A percentile compares a stretch with the other conserved stretches of the same genome.
Conservation (phyloP, 2,329 filamentous ascomycete genomes). For the Aspergillus sp. region DNA sequence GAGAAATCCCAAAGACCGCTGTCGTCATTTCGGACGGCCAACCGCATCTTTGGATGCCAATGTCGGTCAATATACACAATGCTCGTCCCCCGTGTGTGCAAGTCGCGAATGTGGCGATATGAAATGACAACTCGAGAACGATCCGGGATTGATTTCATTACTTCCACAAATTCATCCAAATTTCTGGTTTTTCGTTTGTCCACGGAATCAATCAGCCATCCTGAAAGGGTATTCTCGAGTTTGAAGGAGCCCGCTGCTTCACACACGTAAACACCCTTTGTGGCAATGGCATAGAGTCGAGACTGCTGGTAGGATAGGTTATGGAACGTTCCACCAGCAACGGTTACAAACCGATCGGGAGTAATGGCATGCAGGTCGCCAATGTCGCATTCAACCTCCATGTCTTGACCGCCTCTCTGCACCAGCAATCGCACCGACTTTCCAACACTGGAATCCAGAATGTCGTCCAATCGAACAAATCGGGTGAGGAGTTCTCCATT, state of each 20-base stretch:
- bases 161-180: slow-evolving; percentile 83
- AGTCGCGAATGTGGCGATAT: slow-evolving; percentile 91
- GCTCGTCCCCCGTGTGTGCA: slow-evolving; percentile 90
- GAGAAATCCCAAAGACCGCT: slow-evolving; percentile 94
- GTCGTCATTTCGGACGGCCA: slow-evolving; percentile 85
- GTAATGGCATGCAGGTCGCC: slow-evolving; percentile 93
- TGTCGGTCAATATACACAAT: slow-evolving; percentile 93
- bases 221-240: slow-evolving; percentile 84
- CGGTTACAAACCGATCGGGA: slow-evolving; percentile 90
- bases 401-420: slow-evolving; percentile 82
- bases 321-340: slow-evolving; percentile 93
- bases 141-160: slow-evolving; percentile 83
- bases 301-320: slow-evolving; percentile 96
- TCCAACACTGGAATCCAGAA: slow-evolving; percentile 84
- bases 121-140: slow-evolving; percentile 84
- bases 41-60: slow-evolving; percentile 92
- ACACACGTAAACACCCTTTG: slow-evolving; percentile 90
- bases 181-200: slow-evolving; percentile 90
- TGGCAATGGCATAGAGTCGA: slow-evolving; percentile 88
- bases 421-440: slow-evolving; percentile 75
- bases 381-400: slow-evolving; percentile 80
- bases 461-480: slow-evolving; percentile 87
- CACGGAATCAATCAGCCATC: slow-evolving; percentile 90
- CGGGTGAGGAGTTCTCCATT: slow-evolving; percentile 92
- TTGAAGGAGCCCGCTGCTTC: slow-evolving; percentile 94